These are phyloP conservation scores for Melastoma candidum DNA, from an alignment of 441 rosid genomes.

Conservation along the genomic window DNA sequence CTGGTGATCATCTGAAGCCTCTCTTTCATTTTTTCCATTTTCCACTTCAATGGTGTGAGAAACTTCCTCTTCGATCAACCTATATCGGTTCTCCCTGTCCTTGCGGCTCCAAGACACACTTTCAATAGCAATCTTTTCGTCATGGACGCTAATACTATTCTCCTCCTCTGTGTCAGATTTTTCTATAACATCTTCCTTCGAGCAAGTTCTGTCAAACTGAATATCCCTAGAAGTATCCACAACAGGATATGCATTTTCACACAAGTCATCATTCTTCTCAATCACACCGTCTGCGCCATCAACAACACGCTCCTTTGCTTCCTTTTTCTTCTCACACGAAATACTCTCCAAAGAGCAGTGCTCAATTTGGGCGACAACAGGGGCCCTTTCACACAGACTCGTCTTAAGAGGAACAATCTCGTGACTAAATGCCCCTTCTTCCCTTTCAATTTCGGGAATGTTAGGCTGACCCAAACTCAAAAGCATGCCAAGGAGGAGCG, in stretches of 20 bases:
- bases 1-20: too few relatives aligned
- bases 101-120: slow-evolving; percentile 10
- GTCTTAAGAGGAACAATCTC: slow-evolving; percentile 36
- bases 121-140: slow-evolving; percentile 23
- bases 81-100: slow-evolving; percentile 16
- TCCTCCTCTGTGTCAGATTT: slow-evolving; percentile 22
- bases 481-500: slow-evolving; percentile 73
- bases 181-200: slow-evolving; percentile 22
- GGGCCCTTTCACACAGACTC: slow-evolving; percentile 31
- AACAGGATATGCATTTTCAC: slow-evolving; percentile 31
- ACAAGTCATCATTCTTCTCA: slow-evolving; percentile 28
- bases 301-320: slow-evolving; percentile 23
- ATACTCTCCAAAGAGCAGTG: slow-evolving; percentile 36
- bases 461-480: slow-evolving; percentile 78
- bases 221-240: slow-evolving; percentile 30
- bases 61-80: slow-evolving; percentile 13
- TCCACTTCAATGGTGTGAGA: slow-evolving; percentile 21
- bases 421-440: slow-evolving; percentile 24
- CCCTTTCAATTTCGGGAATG: slow-evolving; percentile 56
- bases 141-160: slow-evolving; percentile 24
- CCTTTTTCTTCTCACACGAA: not conserved
- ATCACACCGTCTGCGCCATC: slow-evolving; percentile 30
- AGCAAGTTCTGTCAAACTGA: slow-evolving; percentile 29
- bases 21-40: too few relatives aligned
- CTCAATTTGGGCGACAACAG: slow-evolving; percentile 32